These are phyloP conservation scores for Paecilomyces formosus DNA, from an alignment of 2,329 filamentous ascomycete genomes.

Conservation along the genomic window DNA sequence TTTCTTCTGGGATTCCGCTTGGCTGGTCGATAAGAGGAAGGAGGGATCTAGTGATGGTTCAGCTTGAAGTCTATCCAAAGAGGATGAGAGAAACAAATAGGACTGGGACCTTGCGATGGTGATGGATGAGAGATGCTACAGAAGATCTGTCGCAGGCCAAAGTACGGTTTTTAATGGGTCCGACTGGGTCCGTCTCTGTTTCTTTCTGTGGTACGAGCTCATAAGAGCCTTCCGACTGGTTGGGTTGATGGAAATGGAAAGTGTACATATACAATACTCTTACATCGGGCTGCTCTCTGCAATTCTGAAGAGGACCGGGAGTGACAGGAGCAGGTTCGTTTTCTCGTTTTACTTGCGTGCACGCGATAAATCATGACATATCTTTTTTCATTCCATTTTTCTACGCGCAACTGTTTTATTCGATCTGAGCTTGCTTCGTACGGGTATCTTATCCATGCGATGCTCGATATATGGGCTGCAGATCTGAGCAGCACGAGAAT, in stretches of 20 bases:
- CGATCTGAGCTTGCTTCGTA: neutral
- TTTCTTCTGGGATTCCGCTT: neutral
- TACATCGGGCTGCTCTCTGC: neutral
- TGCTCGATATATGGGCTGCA: neutral
- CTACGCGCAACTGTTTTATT: neutral
- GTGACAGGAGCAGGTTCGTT: constrained; percentile 5
- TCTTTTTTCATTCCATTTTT: constrained; percentile 1
- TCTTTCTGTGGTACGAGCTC: neutral
- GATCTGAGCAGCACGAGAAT: neutral
- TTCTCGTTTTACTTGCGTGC: constrained; percentile 13
- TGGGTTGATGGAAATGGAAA: constrained; percentile 1
- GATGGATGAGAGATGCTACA: neutral
- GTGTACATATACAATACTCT: neutral
- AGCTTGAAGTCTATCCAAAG: neutral
- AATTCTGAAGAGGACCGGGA: constrained; percentile 6
- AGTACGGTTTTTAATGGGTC: neutral
- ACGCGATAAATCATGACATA: constrained; percentile 19
- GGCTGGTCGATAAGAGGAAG: neutral
- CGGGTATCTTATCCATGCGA: neutral
- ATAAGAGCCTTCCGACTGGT: neutral
- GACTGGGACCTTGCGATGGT: neutral
- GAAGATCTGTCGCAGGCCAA: neutral
- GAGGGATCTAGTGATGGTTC: neutral
- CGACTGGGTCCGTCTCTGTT: neutral
- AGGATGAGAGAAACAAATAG: neutral